A percentile compares a stretch with the other conserved stretches of the same genome.
These are phyloP conservation scores for Pulveroboletus sp. DNA, from an alignment of 768 basidiomycete species.

Conservation along the genomic window DNA sequence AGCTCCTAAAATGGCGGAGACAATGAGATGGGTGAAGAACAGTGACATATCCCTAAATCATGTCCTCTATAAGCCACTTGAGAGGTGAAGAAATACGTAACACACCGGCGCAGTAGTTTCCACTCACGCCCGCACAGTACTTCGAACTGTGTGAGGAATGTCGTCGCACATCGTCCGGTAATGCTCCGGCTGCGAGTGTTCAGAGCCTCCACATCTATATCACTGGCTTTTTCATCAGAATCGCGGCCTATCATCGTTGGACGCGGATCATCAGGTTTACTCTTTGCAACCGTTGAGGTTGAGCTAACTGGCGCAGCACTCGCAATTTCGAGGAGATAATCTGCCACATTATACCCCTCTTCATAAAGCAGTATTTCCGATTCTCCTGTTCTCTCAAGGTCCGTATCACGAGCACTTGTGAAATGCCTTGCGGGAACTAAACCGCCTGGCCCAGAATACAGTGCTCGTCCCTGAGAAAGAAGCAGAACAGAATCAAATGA, in stretches of 20 bases:
- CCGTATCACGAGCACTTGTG: constrained; percentile 27
- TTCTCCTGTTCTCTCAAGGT: constrained; percentile 33
- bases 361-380: constrained; percentile 49
- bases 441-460: constrained; percentile 78
- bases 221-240: constrained; percentile 13
- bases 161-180: constrained; percentile 52
- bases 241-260: neutral
- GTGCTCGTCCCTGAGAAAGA: constrained; percentile 67
- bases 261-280: neutral
- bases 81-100: neutral
- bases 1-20: constrained; percentile 72
- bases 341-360: constrained; percentile 86
- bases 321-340: constrained; percentile 87
- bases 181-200: constrained; percentile 10
- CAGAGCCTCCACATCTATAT: constrained; percentile 19
- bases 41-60: constrained; percentile 69
- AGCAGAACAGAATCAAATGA: constrained; percentile 79
- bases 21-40: constrained; percentile 71
- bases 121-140: constrained; percentile 79
- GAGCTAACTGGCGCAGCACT: constrained; percentile 53
- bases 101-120: constrained; percentile 69
- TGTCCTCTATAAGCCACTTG: neutral
- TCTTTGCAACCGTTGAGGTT: constrained; percentile 26
- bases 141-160: constrained; percentile 86
- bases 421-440: constrained; percentile 69